Evolutionary conservation across 2,329 filamentous ascomycete genomes (phyloP).

Genomic region (Penicillium sp.): DNA sequence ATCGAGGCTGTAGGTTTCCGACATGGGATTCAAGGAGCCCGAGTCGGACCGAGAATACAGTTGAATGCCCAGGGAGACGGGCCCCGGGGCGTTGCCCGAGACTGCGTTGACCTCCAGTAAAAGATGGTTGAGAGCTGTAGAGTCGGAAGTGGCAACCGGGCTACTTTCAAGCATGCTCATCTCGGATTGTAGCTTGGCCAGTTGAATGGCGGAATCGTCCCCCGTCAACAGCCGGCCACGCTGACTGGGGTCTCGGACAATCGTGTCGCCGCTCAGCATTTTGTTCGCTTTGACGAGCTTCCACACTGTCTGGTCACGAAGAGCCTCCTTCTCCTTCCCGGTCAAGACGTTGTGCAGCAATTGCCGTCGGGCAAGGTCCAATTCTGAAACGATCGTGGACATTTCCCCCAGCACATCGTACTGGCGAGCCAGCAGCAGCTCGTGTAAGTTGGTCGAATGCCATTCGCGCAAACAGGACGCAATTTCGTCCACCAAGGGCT

Average conservation of each 20-base stretch:
- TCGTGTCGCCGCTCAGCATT: constrained; percentile 85
- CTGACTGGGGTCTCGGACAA: constrained; percentile 81
- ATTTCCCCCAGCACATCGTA: constrained; percentile 78
- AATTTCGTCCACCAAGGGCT: constrained; percentile 94
- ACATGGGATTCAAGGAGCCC: constrained; percentile 60
- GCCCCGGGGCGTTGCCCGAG: constrained; percentile 67
- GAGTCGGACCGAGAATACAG: constrained; percentile 67
- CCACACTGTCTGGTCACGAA: constrained; percentile 92
- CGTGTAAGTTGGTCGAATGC: constrained; percentile 96
- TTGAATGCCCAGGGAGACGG: constrained; percentile 69
- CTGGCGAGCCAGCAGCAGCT: constrained; percentile 74
- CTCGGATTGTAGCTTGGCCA: constrained; percentile 84
- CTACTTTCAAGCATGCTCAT: constrained; percentile 89
- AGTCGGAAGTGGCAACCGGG: constrained; percentile 61
- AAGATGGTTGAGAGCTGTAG: constrained; percentile 70
- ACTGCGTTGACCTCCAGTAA: constrained; percentile 80
- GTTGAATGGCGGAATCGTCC: constrained; percentile 85
- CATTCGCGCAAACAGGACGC: constrained; percentile 94
- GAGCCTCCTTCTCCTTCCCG: constrained; percentile 67
- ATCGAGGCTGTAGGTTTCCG: constrained; percentile 76
- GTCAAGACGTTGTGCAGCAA: constrained; percentile 93
- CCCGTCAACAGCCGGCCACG: constrained; percentile 81
- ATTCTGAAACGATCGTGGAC: constrained; percentile 69
- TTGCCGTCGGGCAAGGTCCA: constrained; percentile 81
- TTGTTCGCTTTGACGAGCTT: constrained; percentile 92